Evolutionary conservation across 2,329 filamentous ascomycete species (phyloP).

Genomic region (Clarireedia hainanense): DNA sequence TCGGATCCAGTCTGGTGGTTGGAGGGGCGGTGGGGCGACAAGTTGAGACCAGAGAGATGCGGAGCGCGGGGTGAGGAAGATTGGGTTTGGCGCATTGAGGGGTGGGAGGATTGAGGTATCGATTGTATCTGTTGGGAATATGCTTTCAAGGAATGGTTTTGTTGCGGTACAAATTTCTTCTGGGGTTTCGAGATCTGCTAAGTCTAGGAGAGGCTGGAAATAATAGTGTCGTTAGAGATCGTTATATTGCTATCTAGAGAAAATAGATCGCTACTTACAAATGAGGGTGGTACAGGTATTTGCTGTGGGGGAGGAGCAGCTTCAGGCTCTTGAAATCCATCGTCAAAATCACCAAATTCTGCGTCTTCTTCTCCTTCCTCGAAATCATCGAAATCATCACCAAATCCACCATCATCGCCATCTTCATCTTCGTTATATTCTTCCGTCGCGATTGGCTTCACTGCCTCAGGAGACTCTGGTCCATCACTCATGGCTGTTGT

Average conservation of each 20-base stretch:
- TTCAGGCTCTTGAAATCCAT: constrained; percentile 54
- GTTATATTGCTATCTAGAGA: constrained; percentile 10
- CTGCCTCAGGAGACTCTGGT: constrained; percentile 19
- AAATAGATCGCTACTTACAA: constrained; percentile 36
- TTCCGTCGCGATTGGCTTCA: constrained; percentile 37
- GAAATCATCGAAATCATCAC: constrained; percentile 63
- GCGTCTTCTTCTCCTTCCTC: constrained; percentile 46
- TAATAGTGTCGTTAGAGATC: constrained; percentile 8
- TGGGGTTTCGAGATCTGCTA: constrained; percentile 49
- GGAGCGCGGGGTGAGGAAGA: constrained; percentile 79
- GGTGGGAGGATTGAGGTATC: constrained; percentile 43
- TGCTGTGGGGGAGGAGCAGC: constrained; percentile 30
- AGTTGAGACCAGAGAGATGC: constrained; percentile 94
- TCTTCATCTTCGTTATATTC: constrained; percentile 53
- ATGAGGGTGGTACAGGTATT: constrained; percentile 30
- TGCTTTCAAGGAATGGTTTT: constrained; percentile 57
- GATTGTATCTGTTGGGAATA: constrained; percentile 54
- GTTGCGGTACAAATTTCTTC: constrained; percentile 54
- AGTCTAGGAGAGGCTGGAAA: constrained; percentile 58
- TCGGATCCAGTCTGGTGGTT: constrained; percentile 96
- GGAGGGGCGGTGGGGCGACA: constrained; percentile 85
- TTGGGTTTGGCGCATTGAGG: constrained; percentile 39
- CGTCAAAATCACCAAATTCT: constrained; percentile 49
- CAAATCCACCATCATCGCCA: constrained; percentile 44
- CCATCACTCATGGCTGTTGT: too few species aligned